Base-by-base conservation (phyloP, 495 filamentous ascomycete species). In the Neurospora sp. region DNA sequence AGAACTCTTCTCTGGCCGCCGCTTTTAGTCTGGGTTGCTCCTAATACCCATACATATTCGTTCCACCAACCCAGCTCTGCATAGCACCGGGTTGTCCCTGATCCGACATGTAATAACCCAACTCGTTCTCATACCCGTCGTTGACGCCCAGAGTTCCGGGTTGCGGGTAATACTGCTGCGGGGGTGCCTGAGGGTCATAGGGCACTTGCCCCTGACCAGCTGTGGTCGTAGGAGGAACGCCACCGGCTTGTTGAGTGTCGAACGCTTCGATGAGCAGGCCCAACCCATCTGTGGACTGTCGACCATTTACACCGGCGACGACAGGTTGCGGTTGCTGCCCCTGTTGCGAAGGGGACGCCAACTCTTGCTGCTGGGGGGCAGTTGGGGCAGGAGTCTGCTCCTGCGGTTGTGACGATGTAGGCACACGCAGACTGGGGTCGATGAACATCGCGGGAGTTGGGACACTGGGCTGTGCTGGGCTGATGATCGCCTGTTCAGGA, bases 61-160 rank as follows among this genome's bases (percentile, higher is more conserved):
- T 73, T 5, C 71, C 71, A 2, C 72, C 72, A 18, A 73, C 73
- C 78, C 79, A 81, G 54, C 75, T 76, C 40, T 74, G 75, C 72
- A 73, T 73, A 23, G 71, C 72, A 16, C 70, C 4, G 41, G 73
- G 54, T 37, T 71, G 74, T 12, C 75, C 74, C 27, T 66, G 54
- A 18, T 79, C 79, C 16, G 74, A 73, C 73, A 82, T 80, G 70
- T 80, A 79, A 37, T 78, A 78, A 39, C 76, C 75, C 42, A 82
- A 59, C 69, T 82, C 79, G 42, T 77, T 69, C 74, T 81, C 79
- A 42, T 81, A 82, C 23, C 80, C 80, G 46, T 82, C 80, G 18
- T 76, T 78, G 23, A 74, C 48, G 5, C 72, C 70, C 71, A 78
- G 70, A 69, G 66, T 66, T 18, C 71, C 48, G n/a, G 70, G 46